Evolutionary conservation across 1,284 basidiomycete genomes (phyloP).

Genomic region (Pseudozyma sp.): DNA sequence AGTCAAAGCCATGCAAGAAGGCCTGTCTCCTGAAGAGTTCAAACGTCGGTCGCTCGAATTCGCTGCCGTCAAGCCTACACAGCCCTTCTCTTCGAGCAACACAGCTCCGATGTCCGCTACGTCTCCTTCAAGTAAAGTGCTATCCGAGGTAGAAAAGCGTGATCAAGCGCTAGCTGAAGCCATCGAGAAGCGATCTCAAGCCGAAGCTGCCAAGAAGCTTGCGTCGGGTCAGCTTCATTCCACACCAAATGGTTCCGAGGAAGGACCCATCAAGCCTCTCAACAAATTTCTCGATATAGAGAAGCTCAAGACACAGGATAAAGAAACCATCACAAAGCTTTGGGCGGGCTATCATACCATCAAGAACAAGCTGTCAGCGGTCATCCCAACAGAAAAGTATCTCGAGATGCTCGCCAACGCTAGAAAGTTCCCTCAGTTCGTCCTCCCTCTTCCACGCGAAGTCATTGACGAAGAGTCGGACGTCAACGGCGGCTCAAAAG

Average conservation of each 20-base stretch:
- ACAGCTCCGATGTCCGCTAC: neutral
- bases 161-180: slow-evolving; percentile 46
- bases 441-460: slow-evolving; percentile 61
- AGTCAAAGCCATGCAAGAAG: slow-evolving; percentile 60
- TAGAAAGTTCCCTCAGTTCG: slow-evolving; percentile 62
- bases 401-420: slow-evolving; percentile 53
- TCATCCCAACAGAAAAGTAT: slow-evolving; percentile 60
- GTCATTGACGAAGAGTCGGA: slow-evolving; percentile 40
- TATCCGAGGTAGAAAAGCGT: slow-evolving; percentile 43
- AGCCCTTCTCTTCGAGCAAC: neutral
- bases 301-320: slow-evolving; percentile 49
- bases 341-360: slow-evolving; percentile 67
- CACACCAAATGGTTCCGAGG: slow-evolving; percentile 38
- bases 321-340: slow-evolving; percentile 59
- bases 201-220: slow-evolving; percentile 49
- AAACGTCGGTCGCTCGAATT: slow-evolving; percentile 24
- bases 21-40: slow-evolving; percentile 54
- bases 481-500: slow-evolving; percentile 19
- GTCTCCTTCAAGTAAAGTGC: no score
- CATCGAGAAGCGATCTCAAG: slow-evolving; percentile 35
- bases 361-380: slow-evolving; percentile 67
- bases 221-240: slow-evolving; percentile 36
- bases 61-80: slow-evolving; percentile 15
- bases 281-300: slow-evolving; percentile 57
- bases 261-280: slow-evolving; percentile 58